Evolutionary conservation across 2,329 filamentous ascomycete species (phyloP).

Genomic region (Gnomoniopsis sp.): DNA sequence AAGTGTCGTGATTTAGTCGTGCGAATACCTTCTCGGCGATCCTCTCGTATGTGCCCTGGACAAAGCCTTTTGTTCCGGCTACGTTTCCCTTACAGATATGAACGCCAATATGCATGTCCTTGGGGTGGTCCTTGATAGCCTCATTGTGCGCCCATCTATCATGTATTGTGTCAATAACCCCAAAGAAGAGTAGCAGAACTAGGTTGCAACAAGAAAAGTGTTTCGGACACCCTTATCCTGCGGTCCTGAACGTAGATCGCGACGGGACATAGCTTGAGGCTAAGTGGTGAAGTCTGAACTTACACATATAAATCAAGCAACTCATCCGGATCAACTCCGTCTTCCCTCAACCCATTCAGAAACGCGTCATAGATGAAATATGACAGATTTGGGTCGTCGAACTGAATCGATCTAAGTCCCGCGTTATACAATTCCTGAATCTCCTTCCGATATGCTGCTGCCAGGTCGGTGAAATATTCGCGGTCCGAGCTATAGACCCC

Average conservation of each 20-base stretch:
- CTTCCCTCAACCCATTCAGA: conserved; percentile 37
- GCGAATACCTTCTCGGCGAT: conserved; percentile 48
- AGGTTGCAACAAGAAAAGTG: too few species aligned
- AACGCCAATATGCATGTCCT: conserved; percentile 60
- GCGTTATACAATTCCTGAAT: conserved; percentile 49
- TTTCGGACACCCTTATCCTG: too few species aligned
- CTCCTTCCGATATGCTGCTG: conserved; percentile 47
- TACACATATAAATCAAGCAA: conserved; percentile 46
- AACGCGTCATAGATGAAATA: conserved; percentile 59
- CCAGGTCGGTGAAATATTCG: too few species aligned
- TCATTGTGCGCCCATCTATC: conserved; percentile 46
- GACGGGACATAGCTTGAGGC: too few species aligned
- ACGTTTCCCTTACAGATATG: conserved; percentile 48
- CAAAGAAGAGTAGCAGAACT: too few species aligned
- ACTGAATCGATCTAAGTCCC: conserved; percentile 50
- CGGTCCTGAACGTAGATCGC: too few species aligned
- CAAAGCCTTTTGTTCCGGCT: conserved; percentile 43
- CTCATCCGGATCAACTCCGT: conserved; percentile 40
- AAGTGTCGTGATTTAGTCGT: conserved; percentile 46
- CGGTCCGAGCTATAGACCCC: too few species aligned
- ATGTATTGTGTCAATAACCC: too few species aligned
- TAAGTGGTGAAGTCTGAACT: conserved; percentile 27
- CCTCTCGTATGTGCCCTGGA: conserved; percentile 47
- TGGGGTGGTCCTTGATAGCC: conserved; percentile 35
- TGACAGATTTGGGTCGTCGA: conserved; percentile 52